These are phyloP conservation scores for Chlamydomonas sphaeroides DNA, from an alignment of 139 green algal genomes.

Conservation along the genomic window DNA sequence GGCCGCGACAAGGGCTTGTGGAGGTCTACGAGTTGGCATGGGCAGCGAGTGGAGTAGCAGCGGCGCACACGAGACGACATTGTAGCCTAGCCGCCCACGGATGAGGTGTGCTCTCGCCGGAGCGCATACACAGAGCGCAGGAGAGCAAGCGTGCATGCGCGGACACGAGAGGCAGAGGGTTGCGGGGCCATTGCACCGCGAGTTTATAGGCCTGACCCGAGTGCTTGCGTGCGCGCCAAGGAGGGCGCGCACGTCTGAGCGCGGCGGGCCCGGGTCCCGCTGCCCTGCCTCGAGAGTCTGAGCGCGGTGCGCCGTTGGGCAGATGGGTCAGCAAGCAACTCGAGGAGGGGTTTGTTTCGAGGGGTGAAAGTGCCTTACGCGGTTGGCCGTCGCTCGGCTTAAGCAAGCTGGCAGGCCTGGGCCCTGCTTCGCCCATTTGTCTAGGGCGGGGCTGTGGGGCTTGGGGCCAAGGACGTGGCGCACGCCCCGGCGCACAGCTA, in stretches of 20 bases:
- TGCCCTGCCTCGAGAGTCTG: not conserved
- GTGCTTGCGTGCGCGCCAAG: not conserved
- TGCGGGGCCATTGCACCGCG: conserved; percentile 12
- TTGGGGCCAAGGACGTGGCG: conserved; percentile 27
- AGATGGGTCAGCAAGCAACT: not conserved
- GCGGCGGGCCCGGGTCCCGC: too few relatives aligned
- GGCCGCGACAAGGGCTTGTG: not conserved
- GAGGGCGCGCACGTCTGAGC: not conserved
- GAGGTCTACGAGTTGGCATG: too few relatives aligned
- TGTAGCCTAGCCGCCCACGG: conserved; percentile 32
- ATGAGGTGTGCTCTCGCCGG: not conserved
- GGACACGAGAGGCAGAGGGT: conserved; percentile 6
- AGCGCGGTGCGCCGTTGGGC: conserved; percentile 21
- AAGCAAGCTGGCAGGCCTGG: conserved; percentile 18
- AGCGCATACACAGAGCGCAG: conserved; percentile 7
- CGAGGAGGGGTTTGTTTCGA: not conserved
- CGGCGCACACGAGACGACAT: not conserved
- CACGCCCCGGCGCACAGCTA: not conserved
- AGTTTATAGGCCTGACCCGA: not conserved
- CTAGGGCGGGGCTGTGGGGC: conserved; percentile 5
- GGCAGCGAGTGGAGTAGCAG: conserved; percentile 23
- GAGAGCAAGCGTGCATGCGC: conserved; percentile 17
- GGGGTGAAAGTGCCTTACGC: not conserved
- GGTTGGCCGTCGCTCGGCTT: too few relatives aligned
- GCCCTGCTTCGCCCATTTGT: conserved; percentile 2